phyloP scores from a whole-genome alignment of 495 filamentous ascomycete species.

The Hamigera avellanea region DNA sequence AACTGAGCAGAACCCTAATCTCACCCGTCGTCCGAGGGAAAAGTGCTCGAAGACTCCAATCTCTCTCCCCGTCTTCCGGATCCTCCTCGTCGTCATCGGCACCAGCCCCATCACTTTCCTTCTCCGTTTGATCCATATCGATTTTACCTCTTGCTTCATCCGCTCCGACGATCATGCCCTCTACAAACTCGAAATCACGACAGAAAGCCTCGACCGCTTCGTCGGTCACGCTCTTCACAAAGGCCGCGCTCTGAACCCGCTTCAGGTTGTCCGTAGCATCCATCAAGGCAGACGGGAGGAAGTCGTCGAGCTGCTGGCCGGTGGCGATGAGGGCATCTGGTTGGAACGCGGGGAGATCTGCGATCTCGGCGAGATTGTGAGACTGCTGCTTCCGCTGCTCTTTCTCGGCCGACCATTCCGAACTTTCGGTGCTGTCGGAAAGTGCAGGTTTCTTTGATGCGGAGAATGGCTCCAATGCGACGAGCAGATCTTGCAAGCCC shows the following conservation, averaged over 20 bases:
- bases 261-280: conserved; percentile 77
- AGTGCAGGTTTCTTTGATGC: conserved; percentile 2
- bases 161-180: conserved; percentile 50
- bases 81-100: conserved; percentile 22
- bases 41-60: conserved; percentile 46
- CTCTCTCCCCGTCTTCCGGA: conserved; percentile 22
- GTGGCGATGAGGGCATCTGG: conserved; percentile 48
- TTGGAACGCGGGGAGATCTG: conserved; percentile 47
- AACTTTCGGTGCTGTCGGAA: background rate
- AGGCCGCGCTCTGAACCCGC: conserved; percentile 50
- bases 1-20: conserved; percentile 66
- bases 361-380: conserved; percentile 38
- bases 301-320: conserved; percentile 76
- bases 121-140: conserved; percentile 11
- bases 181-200: conserved; percentile 80
- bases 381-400: conserved; percentile 26
- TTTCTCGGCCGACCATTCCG: background rate
- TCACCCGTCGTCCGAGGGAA: conserved; percentile 81
- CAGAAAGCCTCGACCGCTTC: conserved; percentile 81
- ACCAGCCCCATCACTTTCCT: conserved; percentile 15
- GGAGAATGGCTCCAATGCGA: conserved; percentile 43
- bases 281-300: conserved; percentile 84
- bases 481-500: conserved; percentile 58
- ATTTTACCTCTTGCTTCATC: conserved; percentile 39
- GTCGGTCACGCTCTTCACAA: conserved; percentile 66